phyloP scores from a whole-genome alignment of 805 yeast species.

The Starmerella khaoyaiensis region DNA sequence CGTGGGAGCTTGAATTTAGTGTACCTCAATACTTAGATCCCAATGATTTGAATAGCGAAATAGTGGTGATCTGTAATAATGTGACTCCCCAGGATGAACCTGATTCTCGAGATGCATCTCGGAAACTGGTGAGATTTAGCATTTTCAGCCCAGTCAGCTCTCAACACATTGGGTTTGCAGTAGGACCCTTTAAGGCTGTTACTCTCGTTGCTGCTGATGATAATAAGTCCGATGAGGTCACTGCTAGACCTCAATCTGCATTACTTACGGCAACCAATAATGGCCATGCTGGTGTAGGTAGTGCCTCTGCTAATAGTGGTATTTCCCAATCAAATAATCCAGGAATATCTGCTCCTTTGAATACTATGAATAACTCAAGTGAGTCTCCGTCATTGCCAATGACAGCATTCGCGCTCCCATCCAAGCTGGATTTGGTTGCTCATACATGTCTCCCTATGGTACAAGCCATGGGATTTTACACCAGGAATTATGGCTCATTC shows the following conservation, averaged over 20 bases:
- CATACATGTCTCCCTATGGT: conserved; percentile 68
- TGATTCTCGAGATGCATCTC: conserved; percentile 60
- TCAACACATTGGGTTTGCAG: conserved; percentile 89
- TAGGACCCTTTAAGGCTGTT: conserved; percentile 69
- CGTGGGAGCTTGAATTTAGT: conserved; percentile 85
- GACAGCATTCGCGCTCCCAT: conserved; percentile 23
- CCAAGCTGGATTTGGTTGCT: conserved; percentile 31
- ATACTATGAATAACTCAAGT: too few relatives aligned
- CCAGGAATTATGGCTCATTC: conserved; percentile 82
- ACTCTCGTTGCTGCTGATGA: conserved; percentile 29
- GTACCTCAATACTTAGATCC: conserved; percentile 56
- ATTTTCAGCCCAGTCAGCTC: conserved; percentile 78
- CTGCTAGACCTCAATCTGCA: conserved; percentile 12
- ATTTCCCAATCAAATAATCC: background rate
- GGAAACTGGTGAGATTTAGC: conserved; percentile 61
- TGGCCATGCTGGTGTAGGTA: background rate
- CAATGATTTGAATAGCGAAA: conserved; percentile 21
- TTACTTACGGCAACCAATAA: background rate
- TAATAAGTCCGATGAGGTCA: too few relatives aligned
- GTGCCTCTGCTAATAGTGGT: background rate
- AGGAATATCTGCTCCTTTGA: too few relatives aligned
- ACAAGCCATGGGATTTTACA: conserved; percentile 68
- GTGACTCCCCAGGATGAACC: conserved; percentile 44
- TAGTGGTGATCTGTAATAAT: conserved; percentile 33
- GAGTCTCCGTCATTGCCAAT: conserved; percentile 17